Evolutionary conservation across 164 flowering plant genomes (phyloP), one percentile per base, ranked within the genome.

Genomic region (Aristolochia fimbriata): DNA sequence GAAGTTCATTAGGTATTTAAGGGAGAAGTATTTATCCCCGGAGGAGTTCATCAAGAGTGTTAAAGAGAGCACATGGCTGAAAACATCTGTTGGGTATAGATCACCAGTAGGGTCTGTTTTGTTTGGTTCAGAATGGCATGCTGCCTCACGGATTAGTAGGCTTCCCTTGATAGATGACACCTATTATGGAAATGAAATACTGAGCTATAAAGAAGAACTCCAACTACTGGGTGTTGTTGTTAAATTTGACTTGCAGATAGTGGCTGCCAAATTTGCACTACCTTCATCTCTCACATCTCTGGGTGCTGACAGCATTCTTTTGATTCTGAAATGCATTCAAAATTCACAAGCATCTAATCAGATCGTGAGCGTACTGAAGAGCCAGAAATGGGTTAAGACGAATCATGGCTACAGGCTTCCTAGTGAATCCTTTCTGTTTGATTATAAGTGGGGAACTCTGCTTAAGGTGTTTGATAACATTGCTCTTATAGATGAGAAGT

Each of bases 391-490:
- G 75, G 43, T 84, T 43, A 71, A 64, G 70, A 83, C 90, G 4
- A 68, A 56, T 59, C 7, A 1, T 8, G 91, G 88, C 14, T 75
- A 55, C 70, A 76, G 54, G 62, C 20, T 47, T 52, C 84, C 88
- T 0, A 15, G 60, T 10, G 81, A 83, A 63, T 77, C 81, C 63
- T 78, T 68, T 64, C 60, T 81, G 66, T 51, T 15, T 33, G 61
- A 83, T 65, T 58, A 72, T 49, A 70, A 70, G 51, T 87, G 95
- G 91, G 85, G 83, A 10, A 69, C 74, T 59, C 73, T 87, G 31
- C 68, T 80, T 50, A 46, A 72, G 68, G 65, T 83, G 6, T 78
- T 83, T 52, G 49, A 30, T 53, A 68, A 68, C 22, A 57, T 81
- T 21, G 79, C 90, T 0, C n/a, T 75, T 27, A 62, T 83, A 30